These are phyloP conservation scores for Tilletia horrida DNA, from an alignment of 1,284 basidiomycete species.

Conservation along the genomic window DNA sequence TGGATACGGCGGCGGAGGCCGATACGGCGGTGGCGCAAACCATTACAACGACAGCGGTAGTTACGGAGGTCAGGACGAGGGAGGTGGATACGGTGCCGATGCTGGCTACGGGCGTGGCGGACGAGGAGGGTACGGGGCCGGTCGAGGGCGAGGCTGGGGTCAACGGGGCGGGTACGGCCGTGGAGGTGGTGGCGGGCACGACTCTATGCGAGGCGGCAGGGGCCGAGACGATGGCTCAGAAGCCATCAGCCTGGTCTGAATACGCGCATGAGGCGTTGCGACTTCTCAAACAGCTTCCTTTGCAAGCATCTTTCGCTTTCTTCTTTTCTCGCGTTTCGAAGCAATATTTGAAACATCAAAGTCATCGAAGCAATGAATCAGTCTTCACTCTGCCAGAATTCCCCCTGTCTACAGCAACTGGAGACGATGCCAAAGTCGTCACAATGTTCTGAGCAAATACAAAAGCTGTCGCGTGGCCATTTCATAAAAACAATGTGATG, in stretches of 20 bases:
- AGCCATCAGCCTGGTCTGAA: conserved; percentile 10
- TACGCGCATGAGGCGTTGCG: too few species aligned
- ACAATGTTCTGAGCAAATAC: too few species aligned
- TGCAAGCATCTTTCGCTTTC: too few species aligned
- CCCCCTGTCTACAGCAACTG: too few species aligned
- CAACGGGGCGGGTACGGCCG: neutral
- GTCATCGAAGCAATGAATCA: too few species aligned
- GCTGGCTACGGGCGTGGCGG: neutral
- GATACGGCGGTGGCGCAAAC: neutral
- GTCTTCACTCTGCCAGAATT: too few species aligned
- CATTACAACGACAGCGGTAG: neutral
- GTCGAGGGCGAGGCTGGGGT: neutral
- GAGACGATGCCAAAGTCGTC: too few species aligned
- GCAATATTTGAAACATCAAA: too few species aligned
- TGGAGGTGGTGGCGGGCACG: neutral
- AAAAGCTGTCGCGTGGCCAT: too few species aligned
- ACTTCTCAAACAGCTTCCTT: too few species aligned
- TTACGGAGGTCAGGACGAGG: neutral
- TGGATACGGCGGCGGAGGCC: neutral
- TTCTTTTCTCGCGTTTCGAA: too few species aligned
- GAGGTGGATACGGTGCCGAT: neutral
- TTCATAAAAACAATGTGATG: too few species aligned
- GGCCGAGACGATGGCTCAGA: conserved; percentile 10
- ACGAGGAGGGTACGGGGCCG: neutral
- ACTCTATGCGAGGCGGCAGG: conserved; percentile 2